A percentile compares a stretch with the other conserved stretches of the same genome.
phyloP scores from a whole-genome alignment of 306 rosid genomes.

The Cucurbita maxima region DNA sequence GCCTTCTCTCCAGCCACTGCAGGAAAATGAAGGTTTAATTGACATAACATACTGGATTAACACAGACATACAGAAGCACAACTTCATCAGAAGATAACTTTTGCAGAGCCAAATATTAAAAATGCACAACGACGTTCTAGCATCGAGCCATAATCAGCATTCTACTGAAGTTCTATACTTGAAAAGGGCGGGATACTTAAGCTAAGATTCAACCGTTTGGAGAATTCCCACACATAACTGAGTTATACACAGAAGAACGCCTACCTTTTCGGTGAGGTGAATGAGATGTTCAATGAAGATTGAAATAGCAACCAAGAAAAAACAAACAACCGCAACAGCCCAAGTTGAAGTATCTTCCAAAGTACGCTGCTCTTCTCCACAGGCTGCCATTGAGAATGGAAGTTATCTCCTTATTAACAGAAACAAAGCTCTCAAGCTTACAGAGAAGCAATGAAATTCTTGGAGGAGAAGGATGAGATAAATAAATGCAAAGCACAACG shows the following conservation, averaged over 20 bases:
- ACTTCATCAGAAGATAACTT: not conserved
- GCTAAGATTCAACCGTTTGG: not conserved
- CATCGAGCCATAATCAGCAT: not conserved
- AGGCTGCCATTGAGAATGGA: not conserved
- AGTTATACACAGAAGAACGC: not conserved
- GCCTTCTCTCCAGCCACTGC: conserved; percentile 31
- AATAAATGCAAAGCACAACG: not conserved
- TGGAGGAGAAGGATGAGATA: not conserved
- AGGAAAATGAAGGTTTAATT: conserved; percentile 1
- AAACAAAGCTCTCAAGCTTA: not conserved
- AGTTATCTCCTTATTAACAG: not conserved
- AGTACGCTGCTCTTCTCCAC: conserved; percentile 15
- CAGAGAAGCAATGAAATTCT: not conserved
- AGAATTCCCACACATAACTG: not conserved
- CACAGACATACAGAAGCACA: not conserved
- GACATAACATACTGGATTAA: not conserved
- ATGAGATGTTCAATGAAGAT: conserved; percentile 40
- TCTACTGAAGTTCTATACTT: not conserved
- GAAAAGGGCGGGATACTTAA: not conserved
- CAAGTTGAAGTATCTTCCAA: conserved; percentile 53
- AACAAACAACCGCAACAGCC: conserved; percentile 60
- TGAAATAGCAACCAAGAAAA: conserved; percentile 42
- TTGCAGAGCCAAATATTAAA: not conserved
- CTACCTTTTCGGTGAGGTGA: conserved; percentile 35
- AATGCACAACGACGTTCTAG: not conserved